Base-by-base conservation (phyloP, 148 eudicot species). In the Fagopyrum esculentum region DNA sequence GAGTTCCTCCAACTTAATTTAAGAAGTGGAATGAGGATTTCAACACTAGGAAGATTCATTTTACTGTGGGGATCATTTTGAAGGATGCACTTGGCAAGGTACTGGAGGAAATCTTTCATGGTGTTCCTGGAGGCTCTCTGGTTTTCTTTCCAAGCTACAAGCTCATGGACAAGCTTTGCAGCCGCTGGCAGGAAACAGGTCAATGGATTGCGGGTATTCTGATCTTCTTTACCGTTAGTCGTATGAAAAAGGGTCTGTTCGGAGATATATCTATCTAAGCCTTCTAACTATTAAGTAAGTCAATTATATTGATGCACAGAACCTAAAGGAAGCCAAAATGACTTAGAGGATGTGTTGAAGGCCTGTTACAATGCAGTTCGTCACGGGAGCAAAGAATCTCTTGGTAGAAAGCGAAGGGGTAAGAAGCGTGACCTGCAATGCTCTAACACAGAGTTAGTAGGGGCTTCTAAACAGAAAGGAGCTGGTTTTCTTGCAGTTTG, bases 401-500 rank as follows among this genome's bases (percentile, higher is more conserved):
- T 71, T 79, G 92, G 94, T 68, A 90, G 83, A 80, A 89, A 85
- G 85, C 85, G 84, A 79, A 85, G 81, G 83, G 84, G 81, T 57
- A 95, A 87, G 85, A 92, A 81, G 78, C 60, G 83, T 76, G 91
- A 86, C 43, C 77, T 78, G 22, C 79, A 73, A 64, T 50, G 56
- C 64, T 46, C 78, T 59, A 81, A 59, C 47, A 46, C 80, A 46
- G 83, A 79, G 55, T 48, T 81, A 72, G 15, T 48, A 43, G 87
- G 78, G 40, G 80, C 52, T 43, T 74, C 76, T 51, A 84, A 66
- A 80, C 75, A 79, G 78, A 80, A 82, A 40, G 97, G 99, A 52
- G 99, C 99, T 70, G 89, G 94, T 75, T 92, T 95, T 85, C 92
- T 95, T 71, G 99, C 99, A 73, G 99, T 95, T 83, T 95, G 93